Evolutionary conservation across 345 rosid genomes (phyloP).

Genomic region (Arabidopsis arenosa): DNA sequence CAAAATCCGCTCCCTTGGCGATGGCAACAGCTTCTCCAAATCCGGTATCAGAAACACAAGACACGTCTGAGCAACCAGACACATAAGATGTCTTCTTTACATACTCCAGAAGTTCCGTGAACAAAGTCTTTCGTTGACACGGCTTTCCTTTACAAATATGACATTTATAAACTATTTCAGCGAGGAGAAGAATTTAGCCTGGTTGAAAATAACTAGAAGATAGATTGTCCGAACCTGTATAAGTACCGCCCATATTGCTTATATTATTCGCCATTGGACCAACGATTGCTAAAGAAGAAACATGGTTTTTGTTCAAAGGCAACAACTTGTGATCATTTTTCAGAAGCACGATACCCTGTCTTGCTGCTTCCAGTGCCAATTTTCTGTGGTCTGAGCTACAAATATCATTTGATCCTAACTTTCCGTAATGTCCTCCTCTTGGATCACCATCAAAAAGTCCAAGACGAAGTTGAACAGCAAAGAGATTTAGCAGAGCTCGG

Average conservation of each 20-base stretch:
- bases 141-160: constrained; percentile 59
- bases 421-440: constrained; percentile 60
- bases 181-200: background rate
- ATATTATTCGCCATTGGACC: constrained; percentile 76
- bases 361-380: constrained; percentile 84
- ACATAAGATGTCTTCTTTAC: constrained; percentile 53
- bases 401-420: constrained; percentile 63
- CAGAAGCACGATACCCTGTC: constrained; percentile 92
- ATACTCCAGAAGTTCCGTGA: constrained; percentile 59
- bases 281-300: constrained; percentile 71
- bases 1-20: constrained; percentile 68
- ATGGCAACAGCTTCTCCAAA: constrained; percentile 64
- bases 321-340: constrained; percentile 75
- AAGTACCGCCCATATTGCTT: constrained; percentile 75
- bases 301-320: constrained; percentile 59
- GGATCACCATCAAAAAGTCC: constrained; percentile 90
- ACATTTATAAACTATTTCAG: constrained; percentile 10
- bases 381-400: constrained; percentile 69
- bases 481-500: constrained; percentile 79
- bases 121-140: constrained; percentile 69
- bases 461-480: constrained; percentile 81
- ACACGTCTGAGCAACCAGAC: constrained; percentile 68
- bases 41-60: constrained; percentile 56
- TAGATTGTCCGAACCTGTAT: constrained; percentile 60
- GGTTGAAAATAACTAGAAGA: background rate